Conservation (phyloP, 2,329 filamentous ascomycete species). For the Fusarium irregulare region DNA sequence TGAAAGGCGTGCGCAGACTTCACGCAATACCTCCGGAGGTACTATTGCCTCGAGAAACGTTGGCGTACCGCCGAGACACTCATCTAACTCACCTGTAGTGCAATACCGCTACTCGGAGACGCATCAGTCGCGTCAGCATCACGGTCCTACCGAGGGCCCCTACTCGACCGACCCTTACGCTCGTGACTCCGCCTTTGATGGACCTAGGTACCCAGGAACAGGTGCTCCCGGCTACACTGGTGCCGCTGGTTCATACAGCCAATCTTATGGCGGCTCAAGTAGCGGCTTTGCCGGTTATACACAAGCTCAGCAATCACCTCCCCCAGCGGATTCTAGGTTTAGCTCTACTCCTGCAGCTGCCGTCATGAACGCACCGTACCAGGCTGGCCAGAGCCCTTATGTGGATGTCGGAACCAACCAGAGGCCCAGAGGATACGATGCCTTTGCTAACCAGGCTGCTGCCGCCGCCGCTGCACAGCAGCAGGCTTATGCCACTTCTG, state of each 20-base stretch:
- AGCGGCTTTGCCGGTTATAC: slow-evolving; percentile 50
- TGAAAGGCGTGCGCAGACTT: slow-evolving; percentile 67
- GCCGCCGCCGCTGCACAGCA: slow-evolving; percentile 49
- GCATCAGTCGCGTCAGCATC: slow-evolving; percentile 60
- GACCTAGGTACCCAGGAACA: slow-evolving; percentile 63
- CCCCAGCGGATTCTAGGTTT: slow-evolving; percentile 51
- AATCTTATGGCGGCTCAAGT: slow-evolving; percentile 48
- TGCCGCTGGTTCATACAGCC: slow-evolving; percentile 53
- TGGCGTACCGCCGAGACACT: slow-evolving; percentile 60
- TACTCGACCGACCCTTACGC: slow-evolving; percentile 52
- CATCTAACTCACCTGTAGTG: slow-evolving; percentile 70
- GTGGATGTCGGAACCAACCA: slow-evolving; percentile 53
- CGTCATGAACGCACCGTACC: slow-evolving; percentile 50
- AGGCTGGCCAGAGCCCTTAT: slow-evolving; percentile 49
- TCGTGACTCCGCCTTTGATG: slow-evolving; percentile 57
- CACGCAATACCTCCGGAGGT: slow-evolving; percentile 67
- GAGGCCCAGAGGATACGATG: slow-evolving; percentile 49
- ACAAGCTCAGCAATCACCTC: slow-evolving; percentile 49
- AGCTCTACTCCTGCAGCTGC: slow-evolving; percentile 45
- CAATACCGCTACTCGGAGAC: slow-evolving; percentile 68
- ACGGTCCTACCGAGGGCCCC: slow-evolving; percentile 58
- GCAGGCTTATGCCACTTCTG: slow-evolving; percentile 49
- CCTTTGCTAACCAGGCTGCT: slow-evolving; percentile 49
- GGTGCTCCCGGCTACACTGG: slow-evolving; percentile 63
- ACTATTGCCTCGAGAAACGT: slow-evolving; percentile 65